Evolutionary conservation across 2,329 filamentous ascomycete genomes (phyloP), one percentile per base, ranked within the genome.

Genomic region (Hypoxylon sp.): DNA sequence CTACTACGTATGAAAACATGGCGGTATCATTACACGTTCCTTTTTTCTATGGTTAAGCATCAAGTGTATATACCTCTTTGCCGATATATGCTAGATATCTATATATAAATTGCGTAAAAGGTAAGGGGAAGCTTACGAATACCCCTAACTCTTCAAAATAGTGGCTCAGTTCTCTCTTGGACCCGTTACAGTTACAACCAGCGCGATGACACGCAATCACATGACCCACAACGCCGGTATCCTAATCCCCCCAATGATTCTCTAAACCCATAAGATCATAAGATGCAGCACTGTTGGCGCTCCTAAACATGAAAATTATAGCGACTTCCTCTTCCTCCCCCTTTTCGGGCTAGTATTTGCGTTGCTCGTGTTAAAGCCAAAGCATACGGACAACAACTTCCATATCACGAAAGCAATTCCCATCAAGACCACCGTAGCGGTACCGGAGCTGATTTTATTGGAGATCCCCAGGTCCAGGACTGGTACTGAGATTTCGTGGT

Each of bases 361-460:
- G n/a, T 29, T 27, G 30, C 11, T 44, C 7, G 27, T 44, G 9
- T 71, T 71, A 15, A 68, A 66, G 51, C 50, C 62, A 9, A 66
- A 42, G 57, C 71, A 76, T 7, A 72, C 72, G 4, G 61, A 64
- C 11, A 69, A 65, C 30, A 89, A 69, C 65, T 81, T 86, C 79
- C 80, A 86, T 11, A 86, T 62, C 12, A 91, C 76, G 85, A 87
- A 91, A n/a, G 77, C 65, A 66, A 90, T 89, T 0, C 89, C 89
- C 27, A 86, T 60, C 2, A 78, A 55, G 8, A 91, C 81, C 1
- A 77, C 81, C 1, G 70, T 72, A 3, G 82, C 75, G 0, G 88
- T 91, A 3, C 84, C 82, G 15, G 68, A 60, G 21, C 75, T 75
- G 34, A 82, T 71, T 66, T 77, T 79, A 11, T 68, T 66, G 2